A percentile compares a stretch with the other conserved stretches of the same genome.
Evolutionary conservation across 2,329 filamentous ascomycete species (phyloP).

Genomic region (Drechmeria coniospora): DNA sequence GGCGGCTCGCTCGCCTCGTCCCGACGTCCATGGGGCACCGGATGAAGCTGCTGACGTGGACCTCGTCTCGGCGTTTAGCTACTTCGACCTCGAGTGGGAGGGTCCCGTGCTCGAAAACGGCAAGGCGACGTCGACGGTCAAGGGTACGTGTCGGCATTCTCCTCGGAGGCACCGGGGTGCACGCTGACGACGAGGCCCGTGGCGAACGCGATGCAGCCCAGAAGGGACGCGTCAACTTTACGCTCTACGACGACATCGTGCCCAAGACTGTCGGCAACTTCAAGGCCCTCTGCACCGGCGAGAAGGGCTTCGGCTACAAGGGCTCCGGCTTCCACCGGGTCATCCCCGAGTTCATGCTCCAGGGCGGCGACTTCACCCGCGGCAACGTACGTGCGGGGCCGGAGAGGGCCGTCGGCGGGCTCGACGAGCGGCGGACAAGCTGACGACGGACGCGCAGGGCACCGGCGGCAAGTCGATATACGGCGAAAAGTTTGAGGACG

Average conservation of each 20-base stretch:
- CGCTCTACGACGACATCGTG: constrained; percentile 71
- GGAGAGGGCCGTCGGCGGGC: neutral
- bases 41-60: too few species aligned
- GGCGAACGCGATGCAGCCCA: constrained; percentile 45
- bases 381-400: constrained; percentile 52
- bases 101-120: constrained; percentile 53
- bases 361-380: constrained; percentile 90
- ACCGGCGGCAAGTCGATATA: constrained; percentile 91
- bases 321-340: constrained; percentile 82
- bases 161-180: too few species aligned
- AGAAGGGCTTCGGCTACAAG: constrained; percentile 72
- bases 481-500: constrained; percentile 83
- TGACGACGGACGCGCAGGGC: constrained; percentile 38
- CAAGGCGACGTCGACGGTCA: constrained; percentile 35
- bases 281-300: constrained; percentile 63
- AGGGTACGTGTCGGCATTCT: too few species aligned
- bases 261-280: constrained; percentile 84
- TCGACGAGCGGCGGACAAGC: neutral
- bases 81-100: constrained; percentile 60
- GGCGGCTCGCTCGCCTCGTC: too few species aligned
- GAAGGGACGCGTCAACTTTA: constrained; percentile 70
- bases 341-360: constrained; percentile 88
- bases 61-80: too few species aligned
- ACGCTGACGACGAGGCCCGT: too few species aligned
- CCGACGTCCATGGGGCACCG: too few species aligned